phyloP scores from a whole-genome alignment of 2,329 filamentous ascomycete species.

The Nemania diffusa region DNA sequence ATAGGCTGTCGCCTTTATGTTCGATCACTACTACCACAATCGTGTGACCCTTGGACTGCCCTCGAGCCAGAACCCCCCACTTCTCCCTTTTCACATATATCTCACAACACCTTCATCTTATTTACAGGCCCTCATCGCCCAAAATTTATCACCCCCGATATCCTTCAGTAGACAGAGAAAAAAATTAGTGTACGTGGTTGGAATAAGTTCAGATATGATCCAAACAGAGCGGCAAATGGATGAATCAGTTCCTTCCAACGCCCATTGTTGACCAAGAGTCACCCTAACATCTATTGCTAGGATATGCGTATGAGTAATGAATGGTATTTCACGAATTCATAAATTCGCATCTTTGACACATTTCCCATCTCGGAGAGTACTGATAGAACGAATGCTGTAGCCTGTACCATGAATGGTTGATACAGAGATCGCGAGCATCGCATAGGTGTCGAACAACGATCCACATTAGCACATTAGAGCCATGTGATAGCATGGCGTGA shows the following conservation, averaged over 20 bases:
- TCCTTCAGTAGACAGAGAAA: slow-evolving; percentile 6
- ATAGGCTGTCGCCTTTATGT: not conserved
- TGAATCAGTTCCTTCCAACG: slow-evolving; percentile 1
- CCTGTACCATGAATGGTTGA: not conserved
- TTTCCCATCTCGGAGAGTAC: slow-evolving; percentile 3
- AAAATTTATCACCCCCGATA: not conserved
- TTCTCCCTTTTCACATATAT: not conserved
- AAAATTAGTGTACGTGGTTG: slow-evolving; percentile 20
- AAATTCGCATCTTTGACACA: not conserved
- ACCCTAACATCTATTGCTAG: slow-evolving; percentile 5
- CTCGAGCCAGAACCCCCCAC: not conserved
- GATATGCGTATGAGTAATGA: slow-evolving; percentile 8
- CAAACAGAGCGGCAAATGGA: not conserved
- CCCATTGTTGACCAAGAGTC: not conserved
- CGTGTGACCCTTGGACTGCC: not conserved
- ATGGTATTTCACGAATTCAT: slow-evolving; percentile 3
- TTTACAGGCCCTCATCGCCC: not conserved
- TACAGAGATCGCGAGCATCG: slow-evolving; percentile 2
- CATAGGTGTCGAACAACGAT: slow-evolving; percentile 1
- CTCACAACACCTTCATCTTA: not conserved
- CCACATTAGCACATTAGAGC: no score
- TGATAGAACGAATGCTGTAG: slow-evolving; percentile 1
- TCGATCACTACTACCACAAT: not conserved
- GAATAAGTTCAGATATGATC: slow-evolving; percentile 12
- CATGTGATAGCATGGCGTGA: slow-evolving; percentile 8